Conservation (phyloP, 805 yeast species). For the Vanderwaltozyma verrucispora region DNA sequence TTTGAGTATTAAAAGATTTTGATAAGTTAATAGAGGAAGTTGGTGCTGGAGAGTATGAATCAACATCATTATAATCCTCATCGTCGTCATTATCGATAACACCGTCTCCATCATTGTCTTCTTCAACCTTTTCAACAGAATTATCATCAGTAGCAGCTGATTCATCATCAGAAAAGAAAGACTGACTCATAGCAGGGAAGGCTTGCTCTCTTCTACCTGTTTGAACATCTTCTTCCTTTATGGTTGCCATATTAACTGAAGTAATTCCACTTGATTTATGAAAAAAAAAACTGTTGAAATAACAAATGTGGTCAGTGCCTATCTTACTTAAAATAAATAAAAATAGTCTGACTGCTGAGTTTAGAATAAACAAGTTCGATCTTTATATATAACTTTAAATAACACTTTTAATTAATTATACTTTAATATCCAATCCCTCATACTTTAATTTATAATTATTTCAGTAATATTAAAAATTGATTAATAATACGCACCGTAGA, state of each 20-base stretch:
- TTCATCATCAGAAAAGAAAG: conserved; percentile 26
- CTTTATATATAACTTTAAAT: too few relatives aligned
- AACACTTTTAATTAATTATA: too few relatives aligned
- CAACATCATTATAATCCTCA: conserved; percentile 15
- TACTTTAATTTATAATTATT: too few relatives aligned
- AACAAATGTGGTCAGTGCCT: too few relatives aligned
- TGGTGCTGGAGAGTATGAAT: conserved; percentile 1
- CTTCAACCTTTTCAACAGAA: conserved; percentile 16
- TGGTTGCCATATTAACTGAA: conserved; percentile 3
- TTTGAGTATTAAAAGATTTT: conserved; percentile 2
- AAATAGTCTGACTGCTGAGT: too few relatives aligned
- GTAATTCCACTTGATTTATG: too few relatives aligned
- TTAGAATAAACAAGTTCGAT: too few relatives aligned
- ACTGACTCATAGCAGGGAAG: conserved; percentile 18
- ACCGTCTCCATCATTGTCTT: conserved; percentile 3
- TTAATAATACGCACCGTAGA: too few relatives aligned
- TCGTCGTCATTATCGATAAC: conserved; percentile 13
- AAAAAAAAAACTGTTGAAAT: too few relatives aligned
- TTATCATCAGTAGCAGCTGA: conserved; percentile 24
- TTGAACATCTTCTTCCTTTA: conserved; percentile 16
- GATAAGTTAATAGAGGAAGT: neutral
- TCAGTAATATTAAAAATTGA: too few relatives aligned
- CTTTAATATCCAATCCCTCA: too few relatives aligned
- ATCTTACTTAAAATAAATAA: too few relatives aligned
- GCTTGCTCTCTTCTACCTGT: conserved; percentile 17